Evolutionary conservation across 2,329 filamentous ascomycete genomes (phyloP).

Genomic region (Botrytis hyacinthi): DNA sequence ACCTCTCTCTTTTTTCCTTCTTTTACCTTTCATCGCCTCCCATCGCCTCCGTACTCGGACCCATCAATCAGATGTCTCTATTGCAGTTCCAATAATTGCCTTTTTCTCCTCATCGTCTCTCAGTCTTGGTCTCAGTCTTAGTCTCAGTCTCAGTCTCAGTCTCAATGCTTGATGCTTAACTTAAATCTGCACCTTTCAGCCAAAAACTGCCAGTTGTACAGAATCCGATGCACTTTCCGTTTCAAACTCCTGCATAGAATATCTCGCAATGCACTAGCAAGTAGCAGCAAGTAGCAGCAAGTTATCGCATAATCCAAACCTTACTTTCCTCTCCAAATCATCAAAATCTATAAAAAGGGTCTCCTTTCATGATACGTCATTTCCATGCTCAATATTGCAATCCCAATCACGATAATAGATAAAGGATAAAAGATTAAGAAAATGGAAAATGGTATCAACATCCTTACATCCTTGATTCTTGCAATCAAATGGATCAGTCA

Average conservation of each 20-base stretch:
- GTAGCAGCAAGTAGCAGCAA: background rate
- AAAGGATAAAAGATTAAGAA: background rate
- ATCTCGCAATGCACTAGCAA: background rate
- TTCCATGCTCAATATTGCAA: background rate
- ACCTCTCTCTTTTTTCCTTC: background rate
- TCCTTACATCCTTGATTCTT: slow-evolving; percentile 14
- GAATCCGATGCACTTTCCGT: background rate
- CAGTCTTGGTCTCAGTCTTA: background rate
- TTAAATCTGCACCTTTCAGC: background rate
- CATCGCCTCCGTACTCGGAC: background rate
- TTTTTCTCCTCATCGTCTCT: background rate
- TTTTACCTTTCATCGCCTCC: too few relatives aligned
- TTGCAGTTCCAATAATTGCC: background rate
- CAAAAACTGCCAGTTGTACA: slow-evolving; percentile 12
- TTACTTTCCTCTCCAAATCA: background rate
- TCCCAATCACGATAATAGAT: background rate
- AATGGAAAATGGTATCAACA: slow-evolving; percentile 7
- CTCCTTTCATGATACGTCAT: background rate
- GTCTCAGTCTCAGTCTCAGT: background rate
- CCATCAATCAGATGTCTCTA: background rate
- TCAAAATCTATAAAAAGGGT: background rate
- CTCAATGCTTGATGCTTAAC: background rate
- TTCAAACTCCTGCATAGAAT: background rate
- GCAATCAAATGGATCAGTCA: background rate
- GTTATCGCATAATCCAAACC: background rate